Conservation (phyloP, 371 early-diverging fungal genomes). For the Mortierella sp. region DNA sequence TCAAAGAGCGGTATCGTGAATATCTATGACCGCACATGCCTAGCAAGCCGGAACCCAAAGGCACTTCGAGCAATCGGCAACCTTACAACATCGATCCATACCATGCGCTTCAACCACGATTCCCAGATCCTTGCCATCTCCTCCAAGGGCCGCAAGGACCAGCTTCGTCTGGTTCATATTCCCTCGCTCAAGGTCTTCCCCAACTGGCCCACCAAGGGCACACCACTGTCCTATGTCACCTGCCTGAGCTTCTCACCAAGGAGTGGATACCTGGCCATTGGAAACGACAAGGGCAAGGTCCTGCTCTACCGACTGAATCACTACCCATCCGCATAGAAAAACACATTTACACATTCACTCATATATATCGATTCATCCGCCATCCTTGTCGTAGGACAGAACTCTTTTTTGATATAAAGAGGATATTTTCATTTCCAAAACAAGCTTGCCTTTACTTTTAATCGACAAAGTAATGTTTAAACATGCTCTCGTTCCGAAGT, state of each 20-base stretch:
- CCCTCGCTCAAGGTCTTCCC: constrained; percentile 82
- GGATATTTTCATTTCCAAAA: not conserved
- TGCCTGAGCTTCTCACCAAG: constrained; percentile 86
- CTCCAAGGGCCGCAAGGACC: constrained; percentile 76
- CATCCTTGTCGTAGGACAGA: too few species aligned
- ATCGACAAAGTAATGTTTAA: constrained; percentile 73
- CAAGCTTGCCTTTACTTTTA: not conserved
- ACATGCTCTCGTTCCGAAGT: constrained; percentile 70
- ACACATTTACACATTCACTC: too few species aligned
- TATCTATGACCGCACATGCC: constrained; percentile 75
- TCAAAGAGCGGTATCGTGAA: constrained; percentile 89
- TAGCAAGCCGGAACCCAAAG: constrained; percentile 62
- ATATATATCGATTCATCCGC: too few species aligned
- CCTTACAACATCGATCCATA: constrained; percentile 83
- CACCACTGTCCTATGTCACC: constrained; percentile 84
- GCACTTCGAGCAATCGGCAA: constrained; percentile 83
- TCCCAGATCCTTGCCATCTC: constrained; percentile 85
- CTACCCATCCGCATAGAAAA: constrained; percentile 59
- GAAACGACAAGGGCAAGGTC: constrained; percentile 89
- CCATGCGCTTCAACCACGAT: constrained; percentile 83
- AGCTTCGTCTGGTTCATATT: constrained; percentile 81
- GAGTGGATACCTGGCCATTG: constrained; percentile 90
- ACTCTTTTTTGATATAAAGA: too few species aligned
- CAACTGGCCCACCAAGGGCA: constrained; percentile 91
- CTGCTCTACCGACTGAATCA: constrained; percentile 84